A percentile compares a stretch with the other conserved stretches of the same genome.
phyloP scores from a whole-genome alignment of 768 basidiomycete species.

The Boletus reticulatus region DNA sequence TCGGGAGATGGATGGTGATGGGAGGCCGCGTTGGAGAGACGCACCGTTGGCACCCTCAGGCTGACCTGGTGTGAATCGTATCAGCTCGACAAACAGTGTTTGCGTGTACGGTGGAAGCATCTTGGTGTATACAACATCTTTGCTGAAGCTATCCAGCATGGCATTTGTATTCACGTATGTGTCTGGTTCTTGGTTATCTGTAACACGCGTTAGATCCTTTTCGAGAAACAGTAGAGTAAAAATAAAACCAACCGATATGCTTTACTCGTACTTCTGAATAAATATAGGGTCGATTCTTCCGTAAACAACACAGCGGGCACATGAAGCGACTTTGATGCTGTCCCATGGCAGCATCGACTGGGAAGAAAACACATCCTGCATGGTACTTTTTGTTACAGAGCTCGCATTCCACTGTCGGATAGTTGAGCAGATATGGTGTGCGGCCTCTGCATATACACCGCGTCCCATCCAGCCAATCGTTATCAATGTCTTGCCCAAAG shows the following conservation, averaged over 20 bases:
- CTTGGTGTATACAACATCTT: slow-evolving; percentile 66
- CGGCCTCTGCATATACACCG: slow-evolving; percentile 80
- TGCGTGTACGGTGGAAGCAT: slow-evolving; percentile 60
- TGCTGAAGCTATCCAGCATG: slow-evolving; percentile 75
- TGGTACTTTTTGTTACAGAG: slow-evolving; percentile 68
- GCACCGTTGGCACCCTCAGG: slow-evolving; percentile 25
- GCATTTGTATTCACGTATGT: slow-evolving; percentile 68
- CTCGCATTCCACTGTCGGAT: slow-evolving; percentile 66
- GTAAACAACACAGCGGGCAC: slow-evolving; percentile 77
- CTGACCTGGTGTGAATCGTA: slow-evolving; percentile 40
- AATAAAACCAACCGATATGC: slow-evolving; percentile 48
- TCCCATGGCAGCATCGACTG: slow-evolving; percentile 39
- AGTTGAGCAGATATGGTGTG: slow-evolving; percentile 55
- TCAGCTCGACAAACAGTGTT: slow-evolving; percentile 74
- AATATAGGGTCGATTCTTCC: slow-evolving; percentile 67
- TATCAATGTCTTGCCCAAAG: slow-evolving; percentile 75
- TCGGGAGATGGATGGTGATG: slow-evolving; percentile 19
- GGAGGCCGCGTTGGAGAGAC: slow-evolving; percentile 13
- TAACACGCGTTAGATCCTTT: slow-evolving; percentile 12
- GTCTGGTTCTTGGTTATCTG: slow-evolving; percentile 49
- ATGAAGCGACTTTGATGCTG: slow-evolving; percentile 45
- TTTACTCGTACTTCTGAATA: slow-evolving; percentile 77
- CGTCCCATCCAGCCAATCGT: slow-evolving; percentile 71
- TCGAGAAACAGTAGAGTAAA: neutral
- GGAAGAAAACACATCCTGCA: slow-evolving; percentile 72